Conservation (phyloP, 331 rosid genomes). For the Stylosanthes scabra region DNA sequence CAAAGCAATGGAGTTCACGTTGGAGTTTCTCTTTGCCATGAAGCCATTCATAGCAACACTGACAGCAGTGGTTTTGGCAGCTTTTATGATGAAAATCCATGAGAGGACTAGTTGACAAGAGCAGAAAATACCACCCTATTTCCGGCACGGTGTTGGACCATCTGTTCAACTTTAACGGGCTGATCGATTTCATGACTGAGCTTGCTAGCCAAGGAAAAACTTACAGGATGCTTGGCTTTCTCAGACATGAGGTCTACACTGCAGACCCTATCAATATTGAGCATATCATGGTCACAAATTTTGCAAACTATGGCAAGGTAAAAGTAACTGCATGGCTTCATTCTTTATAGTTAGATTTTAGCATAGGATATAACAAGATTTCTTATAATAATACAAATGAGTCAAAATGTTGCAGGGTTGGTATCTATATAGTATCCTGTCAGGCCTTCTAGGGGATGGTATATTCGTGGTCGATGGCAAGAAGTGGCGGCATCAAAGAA, state of each 20-base stretch:
- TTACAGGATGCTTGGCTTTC: constrained; percentile 44
- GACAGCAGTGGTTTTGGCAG: background rate
- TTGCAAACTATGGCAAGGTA: constrained; percentile 66
- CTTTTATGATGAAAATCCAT: constrained; percentile 3
- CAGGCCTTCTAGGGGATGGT: constrained; percentile 76
- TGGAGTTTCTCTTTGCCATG: constrained; percentile 17
- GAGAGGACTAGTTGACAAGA: constrained; percentile 25
- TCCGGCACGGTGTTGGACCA: constrained; percentile 37
- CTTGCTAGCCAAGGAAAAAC: constrained; percentile 39
- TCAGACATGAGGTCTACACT: constrained; percentile 49
- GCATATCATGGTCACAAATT: constrained; percentile 46
- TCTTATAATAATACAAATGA: background rate
- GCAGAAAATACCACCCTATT: constrained; percentile 46
- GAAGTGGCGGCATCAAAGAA: constrained; percentile 80
- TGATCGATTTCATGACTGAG: constrained; percentile 53
- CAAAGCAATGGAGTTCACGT: constrained; percentile 21
- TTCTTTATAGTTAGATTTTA: background rate
- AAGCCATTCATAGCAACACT: background rate
- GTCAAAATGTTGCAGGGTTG: constrained; percentile 54
- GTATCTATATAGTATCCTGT: constrained; percentile 56
- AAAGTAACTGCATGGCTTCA: background rate
- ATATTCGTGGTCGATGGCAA: constrained; percentile 85
- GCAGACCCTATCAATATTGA: constrained; percentile 55
- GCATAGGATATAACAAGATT: background rate
- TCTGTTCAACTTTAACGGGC: constrained; percentile 41